These are phyloP conservation scores for Auriscalpium orientale DNA, from an alignment of 768 basidiomycete genomes.

Conservation along the genomic window DNA sequence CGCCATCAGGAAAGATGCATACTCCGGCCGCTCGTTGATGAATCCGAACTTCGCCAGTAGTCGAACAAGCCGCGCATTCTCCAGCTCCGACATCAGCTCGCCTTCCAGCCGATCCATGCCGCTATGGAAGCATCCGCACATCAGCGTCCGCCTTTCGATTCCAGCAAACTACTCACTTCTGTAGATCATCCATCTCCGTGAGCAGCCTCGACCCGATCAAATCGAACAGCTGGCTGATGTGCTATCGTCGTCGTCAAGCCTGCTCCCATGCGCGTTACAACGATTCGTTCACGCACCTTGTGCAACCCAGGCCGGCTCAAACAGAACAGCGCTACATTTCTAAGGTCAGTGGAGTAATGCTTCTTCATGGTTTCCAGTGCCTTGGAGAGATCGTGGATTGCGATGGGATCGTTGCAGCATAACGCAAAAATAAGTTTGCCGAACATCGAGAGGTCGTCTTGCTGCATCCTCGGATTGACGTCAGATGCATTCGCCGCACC, in stretches of 20 bases:
- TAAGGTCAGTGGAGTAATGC: slow-evolving; percentile 74
- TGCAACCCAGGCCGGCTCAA: slow-evolving; percentile 61
- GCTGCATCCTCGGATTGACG: slow-evolving; percentile 55
- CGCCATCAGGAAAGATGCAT: slow-evolving; percentile 24
- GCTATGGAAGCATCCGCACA: slow-evolving; percentile 30
- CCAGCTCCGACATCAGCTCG: slow-evolving; percentile 82
- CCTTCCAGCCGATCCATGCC: slow-evolving; percentile 75
- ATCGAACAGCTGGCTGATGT: slow-evolving; percentile 72
- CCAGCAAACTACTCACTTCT: slow-evolving; percentile 43
- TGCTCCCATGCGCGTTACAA: background rate
- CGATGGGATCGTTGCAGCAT: slow-evolving; percentile 59
- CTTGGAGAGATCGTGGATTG: slow-evolving; percentile 58
- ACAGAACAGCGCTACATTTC: slow-evolving; percentile 72
- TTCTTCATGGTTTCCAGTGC: slow-evolving; percentile 66
- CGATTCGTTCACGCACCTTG: slow-evolving; percentile 37
- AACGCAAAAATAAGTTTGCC: slow-evolving; percentile 78
- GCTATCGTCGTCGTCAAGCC: slow-evolving; percentile 33
- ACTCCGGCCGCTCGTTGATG: slow-evolving; percentile 99
- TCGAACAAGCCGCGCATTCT: slow-evolving; percentile 88
- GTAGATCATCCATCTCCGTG: slow-evolving; percentile 80
- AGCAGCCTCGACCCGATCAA: slow-evolving; percentile 65
- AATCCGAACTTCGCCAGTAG: slow-evolving; percentile 92
- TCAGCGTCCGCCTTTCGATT: background rate
- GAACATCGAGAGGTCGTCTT: slow-evolving; percentile 85
- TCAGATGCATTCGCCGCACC: slow-evolving; percentile 27